Conservation (phyloP, 2,329 filamentous ascomycete genomes). For the Rhynchosporium secalis region DNA sequence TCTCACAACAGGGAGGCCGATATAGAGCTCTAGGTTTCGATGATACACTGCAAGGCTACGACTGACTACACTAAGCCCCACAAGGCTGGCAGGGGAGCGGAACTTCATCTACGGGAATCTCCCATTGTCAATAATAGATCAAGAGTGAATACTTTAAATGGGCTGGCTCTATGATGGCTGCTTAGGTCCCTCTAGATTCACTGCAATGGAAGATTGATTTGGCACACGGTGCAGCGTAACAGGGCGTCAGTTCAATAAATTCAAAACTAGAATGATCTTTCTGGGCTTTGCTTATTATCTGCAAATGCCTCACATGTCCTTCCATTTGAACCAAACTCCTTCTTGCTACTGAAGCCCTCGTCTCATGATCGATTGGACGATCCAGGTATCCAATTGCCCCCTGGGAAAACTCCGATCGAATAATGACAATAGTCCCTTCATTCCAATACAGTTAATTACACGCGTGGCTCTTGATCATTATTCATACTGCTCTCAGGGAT, state of each 20-base stretch:
- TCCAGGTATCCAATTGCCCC: conserved; percentile 29
- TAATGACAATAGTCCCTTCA: too few species aligned
- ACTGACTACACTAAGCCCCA: background rate
- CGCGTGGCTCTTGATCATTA: conserved; percentile 27
- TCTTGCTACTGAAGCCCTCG: conserved; percentile 12
- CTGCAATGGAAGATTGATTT: too few species aligned
- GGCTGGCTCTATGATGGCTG: background rate
- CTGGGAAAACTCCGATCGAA: conserved; percentile 23
- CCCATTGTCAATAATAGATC: too few species aligned
- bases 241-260: background rate
- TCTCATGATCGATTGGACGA: conserved; percentile 11
- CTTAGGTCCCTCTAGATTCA: too few species aligned
- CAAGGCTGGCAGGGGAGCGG: conserved; percentile 6
- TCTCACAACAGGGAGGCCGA: too few species aligned
- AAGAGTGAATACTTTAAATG: background rate
- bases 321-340: conserved; percentile 28
- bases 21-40: conserved; percentile 2
- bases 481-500: conserved; percentile 31
- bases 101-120: background rate
- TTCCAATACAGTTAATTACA: conserved; percentile 17
- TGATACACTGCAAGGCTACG: conserved; percentile 8
- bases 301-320: conserved; percentile 16
- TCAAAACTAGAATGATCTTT: background rate
- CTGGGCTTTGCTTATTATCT: conserved; percentile 19
- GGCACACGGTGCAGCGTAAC: background rate